Base-by-base conservation (phyloP, 805 yeast species). In the Ogataea glucozyma region DNA sequence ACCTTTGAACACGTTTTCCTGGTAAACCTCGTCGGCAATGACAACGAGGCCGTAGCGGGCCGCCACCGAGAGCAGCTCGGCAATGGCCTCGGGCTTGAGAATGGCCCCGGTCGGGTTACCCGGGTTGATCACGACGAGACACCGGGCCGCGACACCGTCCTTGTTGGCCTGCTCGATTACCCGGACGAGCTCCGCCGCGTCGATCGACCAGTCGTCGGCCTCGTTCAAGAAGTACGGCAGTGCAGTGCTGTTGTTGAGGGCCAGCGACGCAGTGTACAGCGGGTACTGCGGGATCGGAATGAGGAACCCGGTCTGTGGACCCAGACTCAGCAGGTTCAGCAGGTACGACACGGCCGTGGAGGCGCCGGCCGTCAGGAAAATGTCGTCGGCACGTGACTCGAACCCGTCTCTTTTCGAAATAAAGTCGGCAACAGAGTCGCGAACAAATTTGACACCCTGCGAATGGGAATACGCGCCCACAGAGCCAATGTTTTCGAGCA, bases 221-320 rank as follows among this genome's bases (percentile, higher is more conserved):
- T 93, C 99, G 49, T 88, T 82, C 53, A 93, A 71, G 58, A 78
- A 88, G 67, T 93, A 93, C 13, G 96, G 95, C 36, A 93, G 73
- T 9, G 95, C 85, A 21, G 83, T 78, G 16, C 96, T 80, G 56
- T 85, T 79, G 60, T 85, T 85, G 58, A 95, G 72, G 3, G 97
- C 84, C 54, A 93, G 73, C 3, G 96, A 75, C n/a, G 99, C 99
- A 4, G 97, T 88, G 69, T 93, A 93, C 47, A 93, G 75, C 3
- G 99, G 99, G 62, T 93, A 93, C 69, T 93, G 99, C 11, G 99
- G 99, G 53, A 93, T 91, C 23, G 99, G 99, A 52, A 93, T 89
- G 66, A 95, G 67, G 59, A 71, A 86, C 76, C 95, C 95, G 3
- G 93, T 75, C 44, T 78, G 66, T 31, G 75, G 76, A 29, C 88